A percentile compares a stretch with the other conserved stretches of the same genome.
phyloP scores from a whole-genome alignment of 441 rosid genomes.

The Kokia cookei region DNA sequence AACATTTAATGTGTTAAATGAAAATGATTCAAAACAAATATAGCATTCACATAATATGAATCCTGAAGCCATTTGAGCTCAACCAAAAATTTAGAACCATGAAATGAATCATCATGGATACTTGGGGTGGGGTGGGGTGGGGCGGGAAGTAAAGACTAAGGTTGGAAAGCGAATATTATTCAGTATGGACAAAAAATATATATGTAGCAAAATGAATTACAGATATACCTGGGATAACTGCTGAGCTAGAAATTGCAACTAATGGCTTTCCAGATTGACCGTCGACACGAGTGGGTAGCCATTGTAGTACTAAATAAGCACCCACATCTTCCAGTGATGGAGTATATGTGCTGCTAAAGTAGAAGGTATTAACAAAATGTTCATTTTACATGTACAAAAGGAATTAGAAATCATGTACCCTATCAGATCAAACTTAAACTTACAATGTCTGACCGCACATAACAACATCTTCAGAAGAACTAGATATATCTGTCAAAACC shows the following conservation, averaged over 20 bases:
- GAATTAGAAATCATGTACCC: slow-evolving; percentile 7
- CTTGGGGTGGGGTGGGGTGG: background rate
- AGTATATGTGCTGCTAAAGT: slow-evolving; percentile 57
- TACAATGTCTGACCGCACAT: slow-evolving; percentile 65
- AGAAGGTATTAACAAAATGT: slow-evolving; percentile 8
- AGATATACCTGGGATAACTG: slow-evolving; percentile 72
- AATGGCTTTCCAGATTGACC: slow-evolving; percentile 86
- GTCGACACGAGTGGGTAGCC: slow-evolving; percentile 87
- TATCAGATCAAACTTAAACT: slow-evolving; percentile 25
- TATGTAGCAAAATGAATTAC: background rate
- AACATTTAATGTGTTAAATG: background rate
- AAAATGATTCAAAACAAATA: background rate
- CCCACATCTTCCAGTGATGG: slow-evolving; percentile 92
- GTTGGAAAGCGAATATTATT: background rate
- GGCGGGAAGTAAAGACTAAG: background rate
- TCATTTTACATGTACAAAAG: slow-evolving; percentile 5
- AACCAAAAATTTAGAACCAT: background rate
- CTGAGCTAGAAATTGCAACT: slow-evolving; percentile 63
- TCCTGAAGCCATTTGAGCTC: background rate
- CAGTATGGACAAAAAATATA: background rate
- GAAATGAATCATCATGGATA: background rate
- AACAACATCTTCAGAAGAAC: slow-evolving; percentile 43
- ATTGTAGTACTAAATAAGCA: slow-evolving; percentile 65
- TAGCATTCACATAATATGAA: background rate
- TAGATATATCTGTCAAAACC: slow-evolving; percentile 54